Base-by-base conservation (phyloP, 2,329 filamentous ascomycete species). In the Aureobasidium sp. region DNA sequence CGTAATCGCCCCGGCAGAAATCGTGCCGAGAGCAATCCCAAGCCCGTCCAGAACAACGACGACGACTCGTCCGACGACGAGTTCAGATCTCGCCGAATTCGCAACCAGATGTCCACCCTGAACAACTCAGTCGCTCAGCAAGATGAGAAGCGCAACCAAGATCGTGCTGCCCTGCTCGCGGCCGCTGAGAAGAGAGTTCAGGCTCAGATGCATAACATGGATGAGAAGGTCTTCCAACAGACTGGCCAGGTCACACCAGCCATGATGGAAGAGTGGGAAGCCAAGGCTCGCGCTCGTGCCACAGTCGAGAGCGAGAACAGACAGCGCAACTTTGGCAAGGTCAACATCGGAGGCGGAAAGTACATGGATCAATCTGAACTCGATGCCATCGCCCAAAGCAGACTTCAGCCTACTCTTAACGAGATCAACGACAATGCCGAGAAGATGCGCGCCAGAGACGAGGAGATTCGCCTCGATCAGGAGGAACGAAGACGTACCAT, bases 161-260 rank as follows among this genome's bases (percentile, higher is more conserved):
- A 95, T 61, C 84, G 88, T 11, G 85, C 86, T 52, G 76, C 79
- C 1, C 73, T 97, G 1, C 74, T 95, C 58, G 85, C 85, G 8
- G 83, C 83, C 3, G 91, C 91, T 1, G 86, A 90, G 64, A 83
- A 86, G 39, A 95, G 95, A 60, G 91, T 96, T n/a, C 82, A 84
- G 59, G 83, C 83, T 17, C 81, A 80, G 37, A 79, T 96, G 59
- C 81, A 86, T 56, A 80, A 79, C 35, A 90, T 96, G 75, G 91
- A 97, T 56, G 82, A 90, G 66, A 84, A 83, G 62, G 80, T 95
- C 11, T 88, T 84, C 59, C 76, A 80, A 12, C 79, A 91, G 50
- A 91, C 86, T 1, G 89, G 89, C 54, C 84, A 85, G 64, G 77
- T 86, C 24, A 80, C 82, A 0, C 81, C 85, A 11, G 78, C 81